Percentiles rank a stretch among this genome's conserved stretches.
These are phyloP conservation scores for Cyberlindnera maritima DNA, from an alignment of 805 yeast genomes.

Conservation along the genomic window DNA sequence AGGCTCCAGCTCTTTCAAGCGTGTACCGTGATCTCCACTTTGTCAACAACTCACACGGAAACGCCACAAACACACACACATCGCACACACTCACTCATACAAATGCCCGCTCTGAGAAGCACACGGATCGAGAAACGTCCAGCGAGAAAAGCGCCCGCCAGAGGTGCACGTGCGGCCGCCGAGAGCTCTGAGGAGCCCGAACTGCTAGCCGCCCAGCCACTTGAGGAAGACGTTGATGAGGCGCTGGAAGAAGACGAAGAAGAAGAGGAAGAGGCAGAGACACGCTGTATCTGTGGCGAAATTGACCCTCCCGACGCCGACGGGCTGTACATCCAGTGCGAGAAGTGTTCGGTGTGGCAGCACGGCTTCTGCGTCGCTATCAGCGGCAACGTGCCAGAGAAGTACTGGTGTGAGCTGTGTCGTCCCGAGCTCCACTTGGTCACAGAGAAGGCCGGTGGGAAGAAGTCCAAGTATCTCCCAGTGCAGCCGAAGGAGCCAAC, in stretches of 20 bases:
- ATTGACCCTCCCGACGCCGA: slow-evolving; percentile 43
- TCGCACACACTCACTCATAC: neutral
- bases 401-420: slow-evolving; percentile 93
- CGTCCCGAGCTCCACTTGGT: slow-evolving; percentile 78
- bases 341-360: slow-evolving; percentile 93
- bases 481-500: slow-evolving; percentile 34
- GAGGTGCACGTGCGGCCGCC: neutral
- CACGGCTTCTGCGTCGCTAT: slow-evolving; percentile 96
- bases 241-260: slow-evolving; percentile 29
- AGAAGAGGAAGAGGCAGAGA: slow-evolving; percentile 41
- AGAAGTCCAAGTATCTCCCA: slow-evolving; percentile 49
- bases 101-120: slow-evolving; percentile 26
- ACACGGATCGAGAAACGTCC: slow-evolving; percentile 18
- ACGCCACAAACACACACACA: too few species aligned
- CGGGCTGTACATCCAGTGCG: slow-evolving; percentile 83
- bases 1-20: too few species aligned
- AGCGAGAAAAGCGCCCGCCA: neutral
- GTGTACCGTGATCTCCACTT: neutral
- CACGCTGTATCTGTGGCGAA: slow-evolving; percentile 44
- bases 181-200: slow-evolving; percentile 7
- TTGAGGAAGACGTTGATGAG: slow-evolving; percentile 13
- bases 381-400: slow-evolving; percentile 77
- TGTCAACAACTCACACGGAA: too few species aligned
- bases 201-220: neutral
- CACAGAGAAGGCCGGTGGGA: slow-evolving; percentile 43